Conservation (phyloP, 371 early-diverging fungal species). For the Lichtheimia hyalospora region DNA sequence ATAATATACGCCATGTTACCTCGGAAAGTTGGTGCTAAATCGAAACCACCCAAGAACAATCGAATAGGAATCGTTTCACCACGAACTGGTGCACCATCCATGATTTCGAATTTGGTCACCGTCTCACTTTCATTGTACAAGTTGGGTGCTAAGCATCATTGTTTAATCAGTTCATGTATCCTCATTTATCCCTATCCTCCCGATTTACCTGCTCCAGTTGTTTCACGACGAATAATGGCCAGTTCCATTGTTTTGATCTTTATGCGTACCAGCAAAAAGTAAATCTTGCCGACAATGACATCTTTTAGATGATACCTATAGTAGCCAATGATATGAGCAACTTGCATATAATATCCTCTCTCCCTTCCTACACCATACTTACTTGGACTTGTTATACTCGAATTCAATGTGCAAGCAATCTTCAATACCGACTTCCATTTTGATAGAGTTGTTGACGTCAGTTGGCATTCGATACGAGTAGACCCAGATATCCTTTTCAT, state of each 20-base stretch:
- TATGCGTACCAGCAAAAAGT: slow-evolving; percentile 97
- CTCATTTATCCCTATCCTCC: neutral
- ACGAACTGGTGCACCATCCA: slow-evolving; percentile 98
- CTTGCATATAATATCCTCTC: neutral
- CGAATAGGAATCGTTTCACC: slow-evolving; percentile 99
- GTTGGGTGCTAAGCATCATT: slow-evolving; percentile 71
- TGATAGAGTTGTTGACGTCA: slow-evolving; percentile 86
- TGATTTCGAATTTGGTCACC: slow-evolving; percentile 97
- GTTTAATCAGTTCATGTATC: neutral
- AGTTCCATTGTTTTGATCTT: slow-evolving; percentile 99
- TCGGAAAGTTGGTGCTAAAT: slow-evolving; percentile 89
- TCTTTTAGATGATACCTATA: slow-evolving; percentile 90
- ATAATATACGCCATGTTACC: slow-evolving; percentile 19
- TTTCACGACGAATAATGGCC: slow-evolving; percentile 96
- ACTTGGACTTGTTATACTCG: slow-evolving; percentile 93
- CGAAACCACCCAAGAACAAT: slow-evolving; percentile 94
- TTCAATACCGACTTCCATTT: slow-evolving; percentile 97
- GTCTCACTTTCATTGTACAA: slow-evolving; percentile 98
- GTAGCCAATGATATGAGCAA: neutral
- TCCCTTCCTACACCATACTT: slow-evolving; percentile 14
- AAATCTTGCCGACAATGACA: slow-evolving; percentile 98
- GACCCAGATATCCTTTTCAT: slow-evolving; percentile 86
- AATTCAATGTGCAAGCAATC: slow-evolving; percentile 95
- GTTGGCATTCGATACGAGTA: slow-evolving; percentile 86
- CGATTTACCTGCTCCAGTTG: slow-evolving; percentile 76